A percentile compares a stretch with the other conserved stretches of the same genome.
phyloP scores from a whole-genome alignment of 352 stramenopile species.

The Labyrinthula sp. region DNA sequence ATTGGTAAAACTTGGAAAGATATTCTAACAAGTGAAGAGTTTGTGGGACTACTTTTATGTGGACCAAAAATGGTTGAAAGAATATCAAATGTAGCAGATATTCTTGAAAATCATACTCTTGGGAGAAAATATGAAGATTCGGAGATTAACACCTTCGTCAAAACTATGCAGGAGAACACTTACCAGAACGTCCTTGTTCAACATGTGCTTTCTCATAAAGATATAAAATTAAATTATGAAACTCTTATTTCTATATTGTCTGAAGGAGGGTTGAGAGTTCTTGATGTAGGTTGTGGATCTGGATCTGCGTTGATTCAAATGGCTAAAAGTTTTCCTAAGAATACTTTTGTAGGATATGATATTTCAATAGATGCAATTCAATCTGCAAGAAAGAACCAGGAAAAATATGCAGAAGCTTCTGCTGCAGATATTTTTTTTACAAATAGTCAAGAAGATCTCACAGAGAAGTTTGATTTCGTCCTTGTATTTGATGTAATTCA shows the following conservation, averaged over 20 bases:
- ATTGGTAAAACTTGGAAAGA: slow-evolving; percentile 1
- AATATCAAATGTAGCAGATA: slow-evolving; percentile 3
- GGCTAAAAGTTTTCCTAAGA: slow-evolving; percentile 7
- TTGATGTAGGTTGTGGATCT: slow-evolving; percentile 14
- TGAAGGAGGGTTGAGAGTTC: slow-evolving; percentile 1
- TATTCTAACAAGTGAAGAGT: background rate
- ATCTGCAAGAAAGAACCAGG: no score
- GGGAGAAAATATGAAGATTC: slow-evolving; percentile 19
- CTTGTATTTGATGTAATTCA: slow-evolving; percentile 18
- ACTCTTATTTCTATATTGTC: background rate
- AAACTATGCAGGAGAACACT: slow-evolving; percentile 8
- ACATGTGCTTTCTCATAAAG: background rate
- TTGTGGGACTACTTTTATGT: slow-evolving; percentile 10
- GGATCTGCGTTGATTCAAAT: slow-evolving; percentile 5
- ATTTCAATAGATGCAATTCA: slow-evolving; percentile 14
- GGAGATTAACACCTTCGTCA: slow-evolving; percentile 11
- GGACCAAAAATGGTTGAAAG: slow-evolving; percentile 1
- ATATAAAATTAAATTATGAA: background rate
- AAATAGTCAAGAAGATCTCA: no score
- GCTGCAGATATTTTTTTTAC: no score
- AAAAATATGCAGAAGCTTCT: no score
- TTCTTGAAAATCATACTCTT: slow-evolving; percentile 9
- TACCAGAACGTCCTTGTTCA: slow-evolving; percentile 5
- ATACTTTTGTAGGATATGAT: slow-evolving; percentile 13
- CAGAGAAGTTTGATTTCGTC: slow-evolving; percentile 21